phyloP scores from a whole-genome alignment of 2,329 filamentous ascomycete species.

The Cercospora nicotianae region DNA sequence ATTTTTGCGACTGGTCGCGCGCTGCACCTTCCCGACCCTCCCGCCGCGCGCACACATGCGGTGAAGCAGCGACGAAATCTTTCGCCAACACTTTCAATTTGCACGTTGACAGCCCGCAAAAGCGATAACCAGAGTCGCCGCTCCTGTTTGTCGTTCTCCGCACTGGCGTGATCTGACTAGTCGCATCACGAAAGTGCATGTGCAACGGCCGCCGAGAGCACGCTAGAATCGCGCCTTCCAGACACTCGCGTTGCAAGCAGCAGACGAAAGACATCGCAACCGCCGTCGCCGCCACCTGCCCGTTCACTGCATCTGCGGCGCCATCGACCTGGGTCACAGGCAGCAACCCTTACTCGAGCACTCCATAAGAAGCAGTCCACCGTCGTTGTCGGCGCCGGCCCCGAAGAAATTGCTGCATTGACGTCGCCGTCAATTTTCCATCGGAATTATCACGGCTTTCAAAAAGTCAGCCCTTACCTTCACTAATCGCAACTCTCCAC shows the following conservation, averaged over 20 bases:
- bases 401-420: slow-evolving; percentile 1
- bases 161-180: not conserved
- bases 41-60: slow-evolving; percentile 12
- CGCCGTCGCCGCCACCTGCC: not conserved
- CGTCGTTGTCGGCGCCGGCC: not conserved
- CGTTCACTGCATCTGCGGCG: not conserved
- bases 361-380: not conserved
- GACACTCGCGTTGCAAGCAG: not conserved
- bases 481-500: slow-evolving; percentile 10
- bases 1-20: slow-evolving; percentile 14
- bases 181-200: not conserved
- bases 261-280: not conserved
- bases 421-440: slow-evolving; percentile 13
- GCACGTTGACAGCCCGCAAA: not conserved
- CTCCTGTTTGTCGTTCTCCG: slow-evolving; percentile 2
- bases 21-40: slow-evolving; percentile 2
- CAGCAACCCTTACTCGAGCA: not conserved
- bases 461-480: slow-evolving; percentile 6
- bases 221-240: not conserved
- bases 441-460: slow-evolving; percentile 5
- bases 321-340: not conserved
- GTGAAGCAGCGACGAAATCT: slow-evolving; percentile 14
- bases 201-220: not conserved
- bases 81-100: not conserved
- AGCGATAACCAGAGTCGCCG: not conserved